These are phyloP conservation scores for Blastocystis sp. DNA, from an alignment of 352 stramenopile genomes.

Conservation along the genomic window DNA sequence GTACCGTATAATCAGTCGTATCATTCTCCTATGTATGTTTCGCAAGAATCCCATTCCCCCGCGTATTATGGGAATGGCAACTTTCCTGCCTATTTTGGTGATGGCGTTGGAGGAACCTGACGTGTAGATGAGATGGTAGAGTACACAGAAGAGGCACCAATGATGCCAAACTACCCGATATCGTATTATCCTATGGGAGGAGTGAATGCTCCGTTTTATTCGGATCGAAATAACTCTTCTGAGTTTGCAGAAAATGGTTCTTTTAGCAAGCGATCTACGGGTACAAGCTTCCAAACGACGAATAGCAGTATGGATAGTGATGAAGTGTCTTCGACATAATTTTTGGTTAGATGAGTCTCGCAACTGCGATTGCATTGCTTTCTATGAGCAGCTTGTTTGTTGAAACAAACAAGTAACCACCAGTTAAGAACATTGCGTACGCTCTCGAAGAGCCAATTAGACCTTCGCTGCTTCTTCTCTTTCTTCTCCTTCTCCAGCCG, in stretches of 20 bases:
- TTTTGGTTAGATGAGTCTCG: not conserved
- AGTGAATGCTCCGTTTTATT: too few species aligned
- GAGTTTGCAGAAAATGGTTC: not conserved
- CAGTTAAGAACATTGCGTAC: not conserved
- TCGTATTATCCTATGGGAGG: too few species aligned
- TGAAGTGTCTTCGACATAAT: not conserved
- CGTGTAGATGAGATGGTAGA: not conserved
- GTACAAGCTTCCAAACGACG: not conserved
- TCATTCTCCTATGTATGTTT: not conserved
- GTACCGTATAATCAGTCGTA: not conserved
- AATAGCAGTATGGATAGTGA: not conserved
- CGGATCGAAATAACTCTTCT: too few species aligned
- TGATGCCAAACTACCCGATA: too few species aligned
- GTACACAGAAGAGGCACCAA: not conserved
- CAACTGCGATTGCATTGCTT: not conserved
- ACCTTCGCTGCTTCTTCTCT: not conserved
- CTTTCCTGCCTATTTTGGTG: not conserved
- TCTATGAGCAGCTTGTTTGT: not conserved
- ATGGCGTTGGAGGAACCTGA: not conserved
- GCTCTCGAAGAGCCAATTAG: slow-evolving; percentile 10
- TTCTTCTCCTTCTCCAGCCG: slow-evolving; percentile 4
- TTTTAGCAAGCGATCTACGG: not conserved
- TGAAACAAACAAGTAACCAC: slow-evolving; percentile 6
- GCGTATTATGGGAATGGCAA: not conserved
- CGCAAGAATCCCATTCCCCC: not conserved